A percentile compares a stretch with the other conserved stretches of the same genome.
Evolutionary conservation across 345 rosid genomes (phyloP).

Genomic region (Salix purpurea): DNA sequence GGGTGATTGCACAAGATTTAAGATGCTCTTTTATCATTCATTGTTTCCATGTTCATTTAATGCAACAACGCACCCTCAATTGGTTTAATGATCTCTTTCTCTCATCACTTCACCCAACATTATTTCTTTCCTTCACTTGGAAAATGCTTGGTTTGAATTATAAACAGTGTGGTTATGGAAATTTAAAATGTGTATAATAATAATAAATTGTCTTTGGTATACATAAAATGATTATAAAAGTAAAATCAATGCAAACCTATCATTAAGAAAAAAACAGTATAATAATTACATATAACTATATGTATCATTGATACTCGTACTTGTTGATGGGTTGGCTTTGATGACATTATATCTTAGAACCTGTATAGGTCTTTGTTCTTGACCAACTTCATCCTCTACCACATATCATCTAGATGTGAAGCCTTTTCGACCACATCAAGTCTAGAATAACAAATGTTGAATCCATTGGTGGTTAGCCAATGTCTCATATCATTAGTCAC

Average conservation of each 20-base stretch:
- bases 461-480: too few species aligned
- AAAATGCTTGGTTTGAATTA: neutral
- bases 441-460: too few species aligned
- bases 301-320: neutral
- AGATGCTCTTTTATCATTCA: too few species aligned
- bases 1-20: too few species aligned
- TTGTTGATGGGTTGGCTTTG: too few species aligned
- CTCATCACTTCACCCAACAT: neutral
- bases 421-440: rapidly evolving
- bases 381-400: neutral
- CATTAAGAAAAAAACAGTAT: neutral
- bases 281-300: neutral
- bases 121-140: neutral
- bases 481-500: too few species aligned
- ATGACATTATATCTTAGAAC: too few species aligned
- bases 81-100: neutral
- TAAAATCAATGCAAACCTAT: neutral
- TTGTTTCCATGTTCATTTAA: too few species aligned
- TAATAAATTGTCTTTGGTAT: neutral
- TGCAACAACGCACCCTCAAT: neutral
- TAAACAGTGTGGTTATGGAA: neutral
- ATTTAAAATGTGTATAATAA: neutral
- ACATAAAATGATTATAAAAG: neutral
- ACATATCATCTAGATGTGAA: too few species aligned
- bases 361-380: too few species aligned